Evolutionary conservation across 257 asterid genomes (phyloP), one percentile per base, ranked within the genome.

Genomic region (Solanum gracilifrons): DNA sequence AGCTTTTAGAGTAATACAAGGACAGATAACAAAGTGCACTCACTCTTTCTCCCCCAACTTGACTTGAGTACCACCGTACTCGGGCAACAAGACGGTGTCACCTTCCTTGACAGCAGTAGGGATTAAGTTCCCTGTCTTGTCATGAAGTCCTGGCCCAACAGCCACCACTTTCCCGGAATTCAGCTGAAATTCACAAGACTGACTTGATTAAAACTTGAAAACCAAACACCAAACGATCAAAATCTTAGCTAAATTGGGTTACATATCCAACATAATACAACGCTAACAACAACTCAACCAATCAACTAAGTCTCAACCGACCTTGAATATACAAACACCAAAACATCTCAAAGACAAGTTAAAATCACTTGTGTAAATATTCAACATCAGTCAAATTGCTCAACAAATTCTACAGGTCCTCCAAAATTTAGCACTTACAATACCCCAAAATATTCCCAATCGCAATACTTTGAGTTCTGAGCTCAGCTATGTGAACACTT

Each of bases 11-110:
- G 3, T 5, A n/a, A 46, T 66, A 25, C 46, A 88, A 72, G 39
- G 18, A 33, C 9, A 48, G 36, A 20, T 5, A 48, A 83, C 12
- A 41, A 27, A 68, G 0, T 25, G 60, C 39, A 68, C 99, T 91
- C 68, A 96, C 99, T 96, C 98, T 90, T 96, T 96, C 35, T 94
- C 99, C 20, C 93, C 98, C 92, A 96, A 89, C 89, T 95, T 94
- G 86, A 96, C 95, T 90, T 92, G 93, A 72, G 98, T 95, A 16
- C 99, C 99, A 23, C 99, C 98, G 37, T 95, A 96, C 8, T 96
- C 99, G 21, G 99, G 98, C 93, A 96, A 90, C 80, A 96, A 95
- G 87, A 96, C 98, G 18, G 95, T 93, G 75, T 96, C 98, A 1
- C 99, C 99, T 90, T 94, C 98, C 89, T 96, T 96, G 33, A 96